phyloP scores from a whole-genome alignment of 768 basidiomycete species.

The Termitomyces bulborhizus region DNA sequence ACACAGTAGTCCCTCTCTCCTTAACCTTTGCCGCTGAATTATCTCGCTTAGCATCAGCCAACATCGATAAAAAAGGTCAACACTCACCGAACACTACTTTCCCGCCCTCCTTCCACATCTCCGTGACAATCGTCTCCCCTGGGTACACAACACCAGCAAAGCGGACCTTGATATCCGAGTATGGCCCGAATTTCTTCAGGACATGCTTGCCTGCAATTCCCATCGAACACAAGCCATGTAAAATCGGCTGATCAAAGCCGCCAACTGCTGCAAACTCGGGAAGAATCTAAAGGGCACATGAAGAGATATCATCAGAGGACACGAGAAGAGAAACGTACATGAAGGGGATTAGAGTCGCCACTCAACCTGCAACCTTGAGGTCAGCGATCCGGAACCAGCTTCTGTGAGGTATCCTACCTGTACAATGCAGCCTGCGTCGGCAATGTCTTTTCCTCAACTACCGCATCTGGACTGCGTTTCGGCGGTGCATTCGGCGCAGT shows the following conservation, averaged over 20 bases:
- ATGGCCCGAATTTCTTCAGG: slow-evolving; percentile 77
- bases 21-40: slow-evolving; percentile 77
- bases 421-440: slow-evolving; percentile 86
- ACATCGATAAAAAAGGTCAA: not conserved
- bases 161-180: slow-evolving; percentile 92
- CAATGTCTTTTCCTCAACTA: slow-evolving; percentile 84
- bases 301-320: not conserved
- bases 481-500: slow-evolving; percentile 79
- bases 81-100: slow-evolving; percentile 91
- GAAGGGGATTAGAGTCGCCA: slow-evolving; percentile 89
- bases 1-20: slow-evolving; percentile 66
- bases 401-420: slow-evolving; percentile 41
- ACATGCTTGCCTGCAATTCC: slow-evolving; percentile 94
- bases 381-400: not conserved
- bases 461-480: slow-evolving; percentile 76
- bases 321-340: slow-evolving; percentile 40
- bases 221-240: slow-evolving; percentile 88
- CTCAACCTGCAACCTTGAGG: slow-evolving; percentile 49
- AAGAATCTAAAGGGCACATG: slow-evolving; percentile 50
- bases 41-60: not conserved
- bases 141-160: slow-evolving; percentile 92
- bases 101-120: slow-evolving; percentile 96
- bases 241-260: slow-evolving; percentile 89
- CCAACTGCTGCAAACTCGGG: slow-evolving; percentile 93
- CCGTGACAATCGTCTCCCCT: slow-evolving; percentile 90